These are phyloP conservation scores for Rhodotorula graminis DNA, from an alignment of 768 basidiomycete species.

Conservation along the genomic window DNA sequence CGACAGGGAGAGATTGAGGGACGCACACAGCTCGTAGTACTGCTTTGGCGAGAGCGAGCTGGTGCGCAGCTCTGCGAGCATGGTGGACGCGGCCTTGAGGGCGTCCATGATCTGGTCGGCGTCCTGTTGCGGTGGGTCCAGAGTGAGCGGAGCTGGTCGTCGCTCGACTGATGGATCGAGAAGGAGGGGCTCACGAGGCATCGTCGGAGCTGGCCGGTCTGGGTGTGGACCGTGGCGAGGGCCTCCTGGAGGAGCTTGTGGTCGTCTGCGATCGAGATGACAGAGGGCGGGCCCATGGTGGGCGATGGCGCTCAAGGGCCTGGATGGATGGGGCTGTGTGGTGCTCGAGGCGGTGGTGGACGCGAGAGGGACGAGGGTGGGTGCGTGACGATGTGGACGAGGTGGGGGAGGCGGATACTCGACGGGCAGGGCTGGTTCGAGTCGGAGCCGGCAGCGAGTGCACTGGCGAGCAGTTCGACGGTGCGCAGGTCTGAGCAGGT, in stretches of 20 bases:
- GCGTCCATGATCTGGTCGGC: constrained; percentile 97
- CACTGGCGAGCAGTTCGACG: no score
- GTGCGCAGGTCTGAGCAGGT: no score
- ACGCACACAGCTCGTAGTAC: constrained; percentile 93
- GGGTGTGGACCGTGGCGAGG: constrained; percentile 34
- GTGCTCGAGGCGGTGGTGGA: no score
- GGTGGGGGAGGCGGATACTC: not conserved
- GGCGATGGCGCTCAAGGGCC: constrained; percentile 54
- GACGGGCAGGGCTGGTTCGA: no score
- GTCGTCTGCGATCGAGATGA: constrained; percentile 53
- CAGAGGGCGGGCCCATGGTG: constrained; percentile 89
- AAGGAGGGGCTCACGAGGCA: constrained; percentile 36
- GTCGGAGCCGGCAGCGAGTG: no score
- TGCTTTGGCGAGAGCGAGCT: constrained; percentile 91
- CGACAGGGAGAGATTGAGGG: no score
- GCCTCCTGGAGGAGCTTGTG: constrained; percentile 34
- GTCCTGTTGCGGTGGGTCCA: constrained; percentile 55
- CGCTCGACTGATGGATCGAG: not conserved
- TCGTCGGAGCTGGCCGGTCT: constrained; percentile 34
- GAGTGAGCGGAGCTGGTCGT: not conserved
- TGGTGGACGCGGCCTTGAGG: constrained; percentile 90
- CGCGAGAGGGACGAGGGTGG: no score
- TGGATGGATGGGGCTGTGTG: no score
- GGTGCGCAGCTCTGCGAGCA: constrained; percentile 93
- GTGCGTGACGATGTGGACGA: not conserved